Evolutionary conservation across 225 moss, liverwort and hornwort species (phyloP).

Genomic region (Bryoerythrophyllum caledonicum): DNA sequence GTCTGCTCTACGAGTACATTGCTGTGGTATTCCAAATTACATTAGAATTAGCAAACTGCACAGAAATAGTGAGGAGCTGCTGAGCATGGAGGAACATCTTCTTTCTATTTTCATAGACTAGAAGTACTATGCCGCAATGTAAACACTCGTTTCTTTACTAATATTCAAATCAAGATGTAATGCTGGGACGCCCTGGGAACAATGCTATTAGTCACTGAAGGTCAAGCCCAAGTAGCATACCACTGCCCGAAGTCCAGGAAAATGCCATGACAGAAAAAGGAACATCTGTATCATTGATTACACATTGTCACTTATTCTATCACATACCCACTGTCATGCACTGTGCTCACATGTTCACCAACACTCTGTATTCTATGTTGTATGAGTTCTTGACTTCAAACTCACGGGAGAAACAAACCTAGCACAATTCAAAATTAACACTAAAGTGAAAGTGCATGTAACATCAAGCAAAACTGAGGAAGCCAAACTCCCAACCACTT

Average conservation of each 20-base stretch:
- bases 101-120: background rate
- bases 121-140: background rate
- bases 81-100: background rate
- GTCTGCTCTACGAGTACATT: background rate
- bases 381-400: no score
- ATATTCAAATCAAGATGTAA: background rate
- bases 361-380: no score
- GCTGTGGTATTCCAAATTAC: background rate
- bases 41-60: background rate
- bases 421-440: no score
- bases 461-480: no score
- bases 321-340: no score
- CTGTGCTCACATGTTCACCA: no score
- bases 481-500: background rate
- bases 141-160: background rate
- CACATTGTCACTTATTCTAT: no score
- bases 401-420: no score
- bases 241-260: background rate
- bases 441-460: no score
- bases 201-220: background rate
- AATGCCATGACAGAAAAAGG: no score
- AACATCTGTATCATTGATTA: no score
- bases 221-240: background rate
- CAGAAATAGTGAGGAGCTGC: background rate
- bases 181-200: background rate